These are phyloP conservation scores for Suhomyces faveliae DNA, from an alignment of 805 yeast species.

Conservation along the genomic window DNA sequence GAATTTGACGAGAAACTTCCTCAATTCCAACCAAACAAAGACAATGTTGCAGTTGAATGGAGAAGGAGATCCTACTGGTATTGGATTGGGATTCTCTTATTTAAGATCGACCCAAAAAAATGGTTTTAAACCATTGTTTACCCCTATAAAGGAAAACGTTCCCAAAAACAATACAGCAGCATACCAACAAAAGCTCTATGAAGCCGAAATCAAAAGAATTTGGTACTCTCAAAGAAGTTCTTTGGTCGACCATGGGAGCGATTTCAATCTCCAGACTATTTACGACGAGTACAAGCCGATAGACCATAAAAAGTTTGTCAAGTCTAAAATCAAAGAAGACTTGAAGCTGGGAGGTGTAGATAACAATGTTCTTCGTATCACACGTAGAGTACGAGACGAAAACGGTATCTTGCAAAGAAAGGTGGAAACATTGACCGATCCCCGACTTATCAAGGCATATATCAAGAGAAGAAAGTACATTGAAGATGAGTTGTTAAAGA, in stretches of 20 bases:
- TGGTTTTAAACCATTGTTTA: constrained; percentile 57
- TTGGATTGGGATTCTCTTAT: constrained; percentile 86
- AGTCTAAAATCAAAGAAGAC: constrained; percentile 35
- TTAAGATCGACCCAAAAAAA: constrained; percentile 93
- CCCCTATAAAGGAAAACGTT: constrained; percentile 33
- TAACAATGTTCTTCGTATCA: constrained; percentile 46
- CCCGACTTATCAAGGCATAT: constrained; percentile 83
- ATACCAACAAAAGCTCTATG: constrained; percentile 84
- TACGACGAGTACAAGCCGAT: constrained; percentile 40
- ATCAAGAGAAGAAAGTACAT: constrained; percentile 66
- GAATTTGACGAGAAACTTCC: constrained; percentile 89
- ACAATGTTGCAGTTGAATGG: constrained; percentile 95
- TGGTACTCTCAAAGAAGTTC: constrained; percentile 84
- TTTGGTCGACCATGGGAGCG: constrained; percentile 40
- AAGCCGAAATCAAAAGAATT: constrained; percentile 80
- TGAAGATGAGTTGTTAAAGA: constrained; percentile 52
- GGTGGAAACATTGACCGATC: constrained; percentile 77
- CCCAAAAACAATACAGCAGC: constrained; percentile 43
- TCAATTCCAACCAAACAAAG: constrained; percentile 92
- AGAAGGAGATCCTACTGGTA: constrained; percentile 91
- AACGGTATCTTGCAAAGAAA: constrained; percentile 84
- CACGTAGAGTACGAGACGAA: constrained; percentile 76
- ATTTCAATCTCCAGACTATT: constrained; percentile 36
- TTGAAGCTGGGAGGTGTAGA: constrained; percentile 23
- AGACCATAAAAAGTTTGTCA: constrained; percentile 30